Evolutionary conservation across 176 grass and related monocot genomes (phyloP).

Genomic region (Eragrostis nindensis): DNA sequence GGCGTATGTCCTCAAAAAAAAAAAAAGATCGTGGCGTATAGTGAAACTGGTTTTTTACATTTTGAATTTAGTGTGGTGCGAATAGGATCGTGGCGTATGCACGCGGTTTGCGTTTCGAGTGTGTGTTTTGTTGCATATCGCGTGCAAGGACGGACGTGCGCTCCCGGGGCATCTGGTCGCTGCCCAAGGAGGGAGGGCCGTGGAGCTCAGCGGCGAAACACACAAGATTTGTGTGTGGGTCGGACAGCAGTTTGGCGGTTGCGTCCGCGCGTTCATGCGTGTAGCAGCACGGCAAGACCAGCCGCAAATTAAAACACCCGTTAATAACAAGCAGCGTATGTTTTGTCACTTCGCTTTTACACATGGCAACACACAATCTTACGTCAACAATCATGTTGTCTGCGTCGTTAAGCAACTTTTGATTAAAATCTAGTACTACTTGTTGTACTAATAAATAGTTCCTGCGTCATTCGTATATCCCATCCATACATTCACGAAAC

Average conservation of each 20-base stretch:
- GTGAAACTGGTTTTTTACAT: too few species aligned
- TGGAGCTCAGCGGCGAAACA: not conserved
- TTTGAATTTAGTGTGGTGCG: too few species aligned
- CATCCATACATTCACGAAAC: too few species aligned
- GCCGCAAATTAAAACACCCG: not conserved
- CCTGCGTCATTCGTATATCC: not conserved
- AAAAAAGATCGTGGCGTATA: too few species aligned
- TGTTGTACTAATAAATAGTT: not conserved
- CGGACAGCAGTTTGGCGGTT: conserved; percentile 18
- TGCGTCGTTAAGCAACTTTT: not conserved
- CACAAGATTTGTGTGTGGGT: not conserved
- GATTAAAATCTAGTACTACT: too few species aligned
- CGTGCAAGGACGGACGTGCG: not conserved
- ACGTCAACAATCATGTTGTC: not conserved
- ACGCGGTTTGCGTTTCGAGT: not conserved
- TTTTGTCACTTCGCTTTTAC: conserved; percentile 48
- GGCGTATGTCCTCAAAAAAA: too few species aligned
- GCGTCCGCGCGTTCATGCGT: conserved; percentile 41
- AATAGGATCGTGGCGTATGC: not conserved
- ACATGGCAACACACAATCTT: not conserved
- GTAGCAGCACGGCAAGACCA: too few species aligned
- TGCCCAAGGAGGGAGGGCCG: too few species aligned
- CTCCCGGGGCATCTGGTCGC: too few species aligned
- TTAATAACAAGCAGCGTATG: too few species aligned
- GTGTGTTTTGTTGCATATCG: not conserved